phyloP scores from a whole-genome alignment of 495 filamentous ascomycete genomes.

The Thermothielavioides terrestris region DNA sequence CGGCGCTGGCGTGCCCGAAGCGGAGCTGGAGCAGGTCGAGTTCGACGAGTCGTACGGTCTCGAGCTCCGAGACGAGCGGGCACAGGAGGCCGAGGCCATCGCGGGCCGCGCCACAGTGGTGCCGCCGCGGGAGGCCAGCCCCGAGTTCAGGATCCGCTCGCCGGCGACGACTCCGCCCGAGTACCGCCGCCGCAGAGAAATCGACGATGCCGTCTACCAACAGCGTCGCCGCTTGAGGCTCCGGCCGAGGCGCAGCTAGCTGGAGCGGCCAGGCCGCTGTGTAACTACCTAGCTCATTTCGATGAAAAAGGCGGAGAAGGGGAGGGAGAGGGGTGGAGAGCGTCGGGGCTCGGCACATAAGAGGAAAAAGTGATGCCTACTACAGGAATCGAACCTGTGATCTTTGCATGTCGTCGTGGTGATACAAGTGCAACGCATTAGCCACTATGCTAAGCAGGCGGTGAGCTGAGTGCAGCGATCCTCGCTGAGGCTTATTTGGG shows the following conservation, averaged over 20 bases:
- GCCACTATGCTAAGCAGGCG: conserved; percentile 28
- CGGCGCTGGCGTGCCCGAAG: not conserved
- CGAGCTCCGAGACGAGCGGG: too few species aligned
- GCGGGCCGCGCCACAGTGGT: not conserved
- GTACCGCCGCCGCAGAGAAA: too few species aligned
- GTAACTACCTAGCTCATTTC: too few species aligned
- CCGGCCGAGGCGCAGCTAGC: too few species aligned
- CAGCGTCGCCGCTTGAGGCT: too few species aligned
- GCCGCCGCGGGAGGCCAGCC: too few species aligned
- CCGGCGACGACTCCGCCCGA: too few species aligned
- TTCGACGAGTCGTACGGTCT: too few species aligned
- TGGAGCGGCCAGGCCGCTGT: too few species aligned
- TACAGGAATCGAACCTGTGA: conserved; percentile 28
- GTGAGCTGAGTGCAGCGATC: not conserved
- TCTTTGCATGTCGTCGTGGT: conserved; percentile 23
- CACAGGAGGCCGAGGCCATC: too few species aligned
- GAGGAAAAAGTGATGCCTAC: conserved; percentile 15
- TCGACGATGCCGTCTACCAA: too few species aligned
- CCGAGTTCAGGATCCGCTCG: too few species aligned
- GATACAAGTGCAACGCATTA: conserved; percentile 30
- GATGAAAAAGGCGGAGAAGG: not conserved
- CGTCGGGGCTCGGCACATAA: not conserved
- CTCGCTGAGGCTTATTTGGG: not conserved
- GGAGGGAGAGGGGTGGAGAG: not conserved
- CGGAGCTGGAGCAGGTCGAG: not conserved